Evolutionary conservation across 192 early-diverging fungal genomes (phyloP), one percentile per base, ranked within the genome.

Genomic region (Gamsiella multidivaricata): DNA sequence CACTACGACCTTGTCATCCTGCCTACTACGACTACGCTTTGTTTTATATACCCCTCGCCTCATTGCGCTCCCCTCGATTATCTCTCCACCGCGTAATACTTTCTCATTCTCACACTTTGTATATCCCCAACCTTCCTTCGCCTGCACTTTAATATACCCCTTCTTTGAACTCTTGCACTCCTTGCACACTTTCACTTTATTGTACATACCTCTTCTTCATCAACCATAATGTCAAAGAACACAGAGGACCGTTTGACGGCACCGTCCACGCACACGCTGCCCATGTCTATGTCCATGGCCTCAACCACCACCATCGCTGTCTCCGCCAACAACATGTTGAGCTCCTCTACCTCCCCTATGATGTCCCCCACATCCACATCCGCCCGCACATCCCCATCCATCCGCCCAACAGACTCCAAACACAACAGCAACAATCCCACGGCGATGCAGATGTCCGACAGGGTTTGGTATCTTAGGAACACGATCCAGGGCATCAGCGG

Each of bases 391-490:
- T 18, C 45, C 45, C 45, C 17, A 46, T 46, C 45, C 39, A 41
- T 41, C 8, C 8, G 39, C n/a, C 45, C 45, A 10, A 5, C n/a
- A 10, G 5, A 5, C 12, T n/a, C 45, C 17, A n/a, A n/a, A n/a
- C n/a, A n/a, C n/a, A n/a, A 18, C 45, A 5, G n/a, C 17, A 46
- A 46, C 9, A 9, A 46, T 46, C 12, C 45, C 45, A 10, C 10
- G 4, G 9, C 45, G 45, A 46, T 39, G 37, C 37, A 9, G 23
- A 61, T 36, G 29, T 31, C 59, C 3, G 59, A 61, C 20, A 61
- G 49, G 45, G 59, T 28, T 18, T 64, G 49, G 50, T 64, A 64
- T 52, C 49, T 64, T 32, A 46, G 43, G 18, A 64, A 64, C 26
- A 64, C 50, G 11, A 64, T 64, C 33, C 50, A 64, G 3, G 61